Evolutionary conservation across 1,139 yeast species (phyloP), one percentile per base, ranked within the genome.

Genomic region (Candida sp.): DNA sequence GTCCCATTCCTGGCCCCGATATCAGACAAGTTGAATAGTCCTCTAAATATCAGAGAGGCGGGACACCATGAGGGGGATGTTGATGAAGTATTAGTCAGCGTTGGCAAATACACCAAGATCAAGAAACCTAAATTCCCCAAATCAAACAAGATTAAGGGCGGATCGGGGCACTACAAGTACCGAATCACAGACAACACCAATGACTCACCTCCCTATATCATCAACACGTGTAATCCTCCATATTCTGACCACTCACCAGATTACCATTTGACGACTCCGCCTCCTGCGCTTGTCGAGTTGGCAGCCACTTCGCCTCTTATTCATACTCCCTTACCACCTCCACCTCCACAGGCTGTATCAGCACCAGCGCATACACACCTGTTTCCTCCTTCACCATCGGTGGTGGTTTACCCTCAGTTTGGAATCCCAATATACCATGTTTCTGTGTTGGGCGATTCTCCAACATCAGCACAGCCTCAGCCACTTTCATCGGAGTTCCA

Each of bases 71-170:
- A 9, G 4, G 44, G 40, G 3, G 48, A 34, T n/a, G 38, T 22
- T 8, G 44, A 46, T 11, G 37, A 45, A 31, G 34, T 51, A 7
- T 42, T 54, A 30, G 44, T 58, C 6, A 49, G 49, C 25, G 60
- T 57, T 9, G 62, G 61, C 22, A 53, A 55, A 41, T 55, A 53
- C 39, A 47, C 54, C 7, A 51, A 51, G 7, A 52, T 58, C 30
- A 52, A 50, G 35, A 58, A 53, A 44, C 59, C 60, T 22, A 49
- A 47, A 9, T 51, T 57, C 34, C 54, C 58, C 7, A 52, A 52
- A 44, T 31, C 54, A 6, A 49, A 37, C 22, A 48, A 49, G 7
- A 40, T 47, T 7, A 47, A 42, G 45, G 54, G 55, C 8, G 54
- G 54, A n/a, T 43, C 41, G 26, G 51, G 50, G 1, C 40, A 37